Evolutionary conservation across 129 eudicot genomes (phyloP).

Genomic region (Tagetes patula): DNA sequence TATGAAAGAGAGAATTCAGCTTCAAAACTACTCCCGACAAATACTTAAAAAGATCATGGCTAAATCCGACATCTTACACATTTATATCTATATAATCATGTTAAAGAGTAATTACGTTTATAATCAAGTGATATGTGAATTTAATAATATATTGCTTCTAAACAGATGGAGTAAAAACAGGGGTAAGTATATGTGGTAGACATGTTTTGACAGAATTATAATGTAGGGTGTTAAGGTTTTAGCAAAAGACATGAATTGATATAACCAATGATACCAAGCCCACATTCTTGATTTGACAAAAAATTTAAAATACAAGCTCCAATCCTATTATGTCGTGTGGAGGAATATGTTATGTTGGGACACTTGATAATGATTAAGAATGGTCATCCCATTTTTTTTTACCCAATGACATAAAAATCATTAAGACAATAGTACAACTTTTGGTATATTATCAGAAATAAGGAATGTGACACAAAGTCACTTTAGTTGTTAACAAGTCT

Average conservation of each 20-base stretch:
- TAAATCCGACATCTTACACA: too few relatives aligned
- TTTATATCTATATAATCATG: not conserved
- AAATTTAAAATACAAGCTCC: conserved; percentile 3
- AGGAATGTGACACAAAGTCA: conserved; percentile 16
- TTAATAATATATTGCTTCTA: too few relatives aligned
- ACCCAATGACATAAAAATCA: not conserved
- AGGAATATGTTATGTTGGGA: conserved; percentile 3
- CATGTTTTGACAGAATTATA: not conserved
- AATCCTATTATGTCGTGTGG: not conserved
- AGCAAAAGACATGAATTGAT: conserved; percentile 8
- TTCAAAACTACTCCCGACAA: too few relatives aligned
- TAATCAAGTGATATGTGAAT: not conserved
- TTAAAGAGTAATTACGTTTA: not conserved
- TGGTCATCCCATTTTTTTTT: not conserved
- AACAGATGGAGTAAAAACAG: too few relatives aligned
- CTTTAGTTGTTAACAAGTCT: conserved; percentile 17
- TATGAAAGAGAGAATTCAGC: too few relatives aligned
- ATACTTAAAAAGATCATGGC: too few relatives aligned
- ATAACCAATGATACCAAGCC: not conserved
- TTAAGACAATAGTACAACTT: not conserved
- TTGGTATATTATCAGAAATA: not conserved
- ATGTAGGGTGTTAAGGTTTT: not conserved
- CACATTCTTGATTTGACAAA: conserved; percentile 13
- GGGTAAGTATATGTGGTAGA: not conserved
- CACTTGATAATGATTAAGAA: conserved; percentile 10